Evolutionary conservation across 225 moss, liverwort and hornwort species (phyloP).

Genomic region (Marchantia paleacea): DNA sequence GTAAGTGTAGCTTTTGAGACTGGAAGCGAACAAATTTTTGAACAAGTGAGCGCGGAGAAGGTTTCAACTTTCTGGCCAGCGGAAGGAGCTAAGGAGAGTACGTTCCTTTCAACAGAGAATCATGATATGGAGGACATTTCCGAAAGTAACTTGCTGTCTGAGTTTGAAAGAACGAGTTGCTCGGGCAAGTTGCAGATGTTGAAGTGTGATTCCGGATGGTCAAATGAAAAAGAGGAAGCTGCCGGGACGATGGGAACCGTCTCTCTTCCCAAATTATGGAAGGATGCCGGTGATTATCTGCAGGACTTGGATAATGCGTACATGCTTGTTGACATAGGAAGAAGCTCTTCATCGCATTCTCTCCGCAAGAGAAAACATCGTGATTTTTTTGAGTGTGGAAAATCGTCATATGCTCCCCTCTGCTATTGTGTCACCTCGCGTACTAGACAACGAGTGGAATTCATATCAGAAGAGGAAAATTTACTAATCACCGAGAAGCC

Average conservation of each 20-base stretch:
- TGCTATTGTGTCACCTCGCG: neutral
- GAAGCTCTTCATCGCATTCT: neutral
- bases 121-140: neutral
- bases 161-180: neutral
- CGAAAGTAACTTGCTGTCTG: neutral
- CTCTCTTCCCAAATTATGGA: conserved; percentile 24
- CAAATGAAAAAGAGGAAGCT: too few relatives aligned
- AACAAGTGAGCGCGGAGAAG: neutral
- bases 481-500: neutral
- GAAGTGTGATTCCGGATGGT: neutral
- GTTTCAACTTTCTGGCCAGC: neutral
- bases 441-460: neutral
- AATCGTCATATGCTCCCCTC: neutral
- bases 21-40: neutral
- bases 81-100: neutral
- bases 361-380: conserved; percentile 23
- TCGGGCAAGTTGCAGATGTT: neutral
- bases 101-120: neutral
- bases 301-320: neutral
- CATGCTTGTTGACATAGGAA: neutral
- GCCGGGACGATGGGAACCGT: neutral
- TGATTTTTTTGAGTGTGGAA: neutral
- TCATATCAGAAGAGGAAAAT: neutral
- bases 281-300: conserved; percentile 23
- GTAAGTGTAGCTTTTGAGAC: neutral